These are phyloP conservation scores for Cryptococcus maquisensis DNA, from an alignment of 1,284 basidiomycete genomes.

Conservation along the genomic window DNA sequence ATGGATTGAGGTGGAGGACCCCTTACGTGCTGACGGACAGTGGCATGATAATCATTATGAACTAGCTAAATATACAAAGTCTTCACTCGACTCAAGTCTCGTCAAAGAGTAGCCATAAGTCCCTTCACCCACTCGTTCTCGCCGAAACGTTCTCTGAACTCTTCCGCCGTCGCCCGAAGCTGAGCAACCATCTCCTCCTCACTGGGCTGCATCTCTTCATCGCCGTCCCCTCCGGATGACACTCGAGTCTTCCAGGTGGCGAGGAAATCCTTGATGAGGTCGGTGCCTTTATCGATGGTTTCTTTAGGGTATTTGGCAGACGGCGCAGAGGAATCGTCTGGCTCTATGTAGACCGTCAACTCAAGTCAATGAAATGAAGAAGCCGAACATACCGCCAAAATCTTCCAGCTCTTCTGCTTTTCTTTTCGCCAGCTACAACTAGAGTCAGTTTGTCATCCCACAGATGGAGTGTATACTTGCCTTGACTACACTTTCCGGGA, in stretches of 20 bases:
- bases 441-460: not conserved
- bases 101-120: slow-evolving; percentile 55
- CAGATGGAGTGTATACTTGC: slow-evolving; percentile 51
- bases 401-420: slow-evolving; percentile 97
- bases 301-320: slow-evolving; percentile 56
- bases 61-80: too few relatives aligned
- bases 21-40: too few relatives aligned
- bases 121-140: slow-evolving; percentile 70
- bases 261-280: slow-evolving; percentile 75
- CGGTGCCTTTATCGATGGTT: slow-evolving; percentile 70
- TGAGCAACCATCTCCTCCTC: slow-evolving; percentile 63
- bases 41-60: too few relatives aligned
- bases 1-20: too few relatives aligned
- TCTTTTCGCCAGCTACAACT: slow-evolving; percentile 72
- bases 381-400: slow-evolving; percentile 58
- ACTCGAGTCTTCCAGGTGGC: slow-evolving; percentile 61
- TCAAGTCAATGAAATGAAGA: not conserved
- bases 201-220: slow-evolving; percentile 55
- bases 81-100: too few relatives aligned
- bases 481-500: slow-evolving; percentile 89
- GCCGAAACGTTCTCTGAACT: slow-evolving; percentile 65
- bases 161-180: slow-evolving; percentile 62
- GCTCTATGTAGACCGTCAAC: not conserved
- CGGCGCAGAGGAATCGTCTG: slow-evolving; percentile 16
- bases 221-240: slow-evolving; percentile 37